A percentile compares a stretch with the other conserved stretches of the same genome.
Evolutionary conservation across 2,329 filamentous ascomycete genomes (phyloP).

Genomic region (Aquanectria penicillioides): DNA sequence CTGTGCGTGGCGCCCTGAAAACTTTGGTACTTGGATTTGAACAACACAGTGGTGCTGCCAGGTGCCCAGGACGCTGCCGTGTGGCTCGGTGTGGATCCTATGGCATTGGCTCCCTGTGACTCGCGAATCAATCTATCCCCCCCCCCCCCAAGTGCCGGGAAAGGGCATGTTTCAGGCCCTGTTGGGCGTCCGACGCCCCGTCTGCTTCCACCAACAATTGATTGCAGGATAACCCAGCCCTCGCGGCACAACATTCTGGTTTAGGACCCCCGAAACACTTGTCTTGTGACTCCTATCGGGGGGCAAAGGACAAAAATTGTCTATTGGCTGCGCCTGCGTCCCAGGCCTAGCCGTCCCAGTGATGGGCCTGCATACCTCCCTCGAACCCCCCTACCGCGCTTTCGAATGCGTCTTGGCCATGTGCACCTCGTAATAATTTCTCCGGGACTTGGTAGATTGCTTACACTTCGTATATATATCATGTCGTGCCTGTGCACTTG

Average conservation of each 20-base stretch:
- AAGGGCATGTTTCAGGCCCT: conserved; percentile 21
- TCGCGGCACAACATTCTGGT: conserved; percentile 18
- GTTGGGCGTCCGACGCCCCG: not conserved
- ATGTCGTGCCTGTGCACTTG: conserved; percentile 6
- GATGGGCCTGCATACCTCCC: not conserved
- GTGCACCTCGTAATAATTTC: conserved; percentile 5
- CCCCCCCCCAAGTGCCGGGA: conserved; percentile 5
- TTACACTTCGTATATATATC: not conserved
- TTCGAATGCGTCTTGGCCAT: not conserved
- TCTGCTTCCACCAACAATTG: conserved; percentile 19
- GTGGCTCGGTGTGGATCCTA: conserved; percentile 6
- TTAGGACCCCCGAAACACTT: conserved; percentile 22
- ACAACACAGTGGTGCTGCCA: too few species aligned
- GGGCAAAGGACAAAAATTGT: not conserved
- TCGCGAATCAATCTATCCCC: conserved; percentile 14
- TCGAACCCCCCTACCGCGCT: not conserved
- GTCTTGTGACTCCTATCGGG: not conserved
- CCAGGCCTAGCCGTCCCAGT: too few species aligned
- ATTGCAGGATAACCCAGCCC: not conserved
- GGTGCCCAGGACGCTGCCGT: not conserved
- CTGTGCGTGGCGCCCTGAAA: conserved; percentile 15
- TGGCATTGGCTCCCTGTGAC: not conserved
- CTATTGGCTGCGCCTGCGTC: not conserved
- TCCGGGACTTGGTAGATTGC: not conserved
- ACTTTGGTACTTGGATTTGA: too few species aligned